Base-by-base conservation (phyloP, 257 asterid species). In the Jacaranda copaia region DNA sequence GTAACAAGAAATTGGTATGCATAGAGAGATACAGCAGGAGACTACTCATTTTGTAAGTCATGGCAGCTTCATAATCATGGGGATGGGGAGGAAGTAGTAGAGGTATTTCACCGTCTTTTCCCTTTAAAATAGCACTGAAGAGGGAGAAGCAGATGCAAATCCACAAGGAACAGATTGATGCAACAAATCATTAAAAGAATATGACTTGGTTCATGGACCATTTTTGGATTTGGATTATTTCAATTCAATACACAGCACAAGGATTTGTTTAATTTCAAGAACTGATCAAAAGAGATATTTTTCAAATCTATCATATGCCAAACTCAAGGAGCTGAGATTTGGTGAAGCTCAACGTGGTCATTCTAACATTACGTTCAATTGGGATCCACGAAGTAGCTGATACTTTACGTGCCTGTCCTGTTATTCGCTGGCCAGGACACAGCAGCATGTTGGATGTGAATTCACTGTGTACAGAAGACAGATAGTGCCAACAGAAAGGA, bases 281-380 rank as follows among this genome's bases (percentile, higher is more conserved):
- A 20, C 58, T 19, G 19, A 45, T 14, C 66, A 8, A 5, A 10
- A 38, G 1, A n/a, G 4, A 10, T 19, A 4, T 32, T 3, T 12
- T 8, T 68, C 45, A 58, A 58, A 77, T 71, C 32, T 39, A 70
- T 40, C 69, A 70, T 48, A 20, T 16, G 14, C 52, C 75, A 59
- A 35, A 16, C 16, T 48, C 56, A 58, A 58, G 56, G 53, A 69
- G 55, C 72, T 46, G 60, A 76, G 81, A 45, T 68, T 45, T 58
- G 32, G 12, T 3, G 25, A 40, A 76, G 74, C 68, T 39, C 13
- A 65, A 66, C 66, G 32, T 40, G 11, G 46, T 59, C 53, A 19
- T 45, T 16, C 16, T 39, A 63, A 58, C 45, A 19, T 72, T 62
- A 62, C 38, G 64, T 64, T 16, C 40, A 15, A 62, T 15, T 20